These are phyloP conservation scores for Hypoxylon subgilvum DNA, from an alignment of 495 filamentous ascomycete species.

Conservation along the genomic window DNA sequence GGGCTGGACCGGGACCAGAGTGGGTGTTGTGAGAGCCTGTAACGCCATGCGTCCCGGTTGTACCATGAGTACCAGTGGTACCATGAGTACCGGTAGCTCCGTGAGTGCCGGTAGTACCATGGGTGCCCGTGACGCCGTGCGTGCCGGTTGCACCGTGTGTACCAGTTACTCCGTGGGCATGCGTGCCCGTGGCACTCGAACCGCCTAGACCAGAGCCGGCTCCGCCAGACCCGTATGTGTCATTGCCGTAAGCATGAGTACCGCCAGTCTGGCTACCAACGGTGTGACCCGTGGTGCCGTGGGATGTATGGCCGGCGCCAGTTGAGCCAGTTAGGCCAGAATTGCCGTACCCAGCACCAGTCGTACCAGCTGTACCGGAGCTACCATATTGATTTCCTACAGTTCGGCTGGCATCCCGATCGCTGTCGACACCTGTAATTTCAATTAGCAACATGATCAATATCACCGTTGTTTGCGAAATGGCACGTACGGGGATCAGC, in stretches of 20 bases:
- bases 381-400: constrained; percentile 41
- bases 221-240: too few relatives aligned
- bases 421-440: constrained; percentile 47
- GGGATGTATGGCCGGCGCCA: constrained; percentile 5
- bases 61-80: constrained; percentile 36
- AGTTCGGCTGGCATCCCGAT: constrained; percentile 51
- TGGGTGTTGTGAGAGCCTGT: neutral
- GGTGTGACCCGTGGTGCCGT: constrained; percentile 28
- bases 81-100: constrained; percentile 35
- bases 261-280: constrained; percentile 18
- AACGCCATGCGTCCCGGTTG: constrained; percentile 11
- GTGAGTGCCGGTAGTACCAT: constrained; percentile 31
- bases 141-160: neutral
- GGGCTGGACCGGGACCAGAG: constrained; percentile 47
- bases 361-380: constrained; percentile 39
- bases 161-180: too few relatives aligned
- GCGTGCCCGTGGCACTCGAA: too few relatives aligned
- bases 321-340: constrained; percentile 19
- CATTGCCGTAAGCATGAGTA: constrained; percentile 13
- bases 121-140: constrained; percentile 11
- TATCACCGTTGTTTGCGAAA: too few relatives aligned
- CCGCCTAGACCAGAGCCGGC: too few relatives aligned
- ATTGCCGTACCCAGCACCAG: constrained; percentile 7
- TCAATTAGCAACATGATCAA: neutral
- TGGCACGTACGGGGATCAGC: constrained; percentile 54